These are phyloP conservation scores for Pugionium cornutum DNA, from an alignment of 345 rosid species.

Conservation along the genomic window DNA sequence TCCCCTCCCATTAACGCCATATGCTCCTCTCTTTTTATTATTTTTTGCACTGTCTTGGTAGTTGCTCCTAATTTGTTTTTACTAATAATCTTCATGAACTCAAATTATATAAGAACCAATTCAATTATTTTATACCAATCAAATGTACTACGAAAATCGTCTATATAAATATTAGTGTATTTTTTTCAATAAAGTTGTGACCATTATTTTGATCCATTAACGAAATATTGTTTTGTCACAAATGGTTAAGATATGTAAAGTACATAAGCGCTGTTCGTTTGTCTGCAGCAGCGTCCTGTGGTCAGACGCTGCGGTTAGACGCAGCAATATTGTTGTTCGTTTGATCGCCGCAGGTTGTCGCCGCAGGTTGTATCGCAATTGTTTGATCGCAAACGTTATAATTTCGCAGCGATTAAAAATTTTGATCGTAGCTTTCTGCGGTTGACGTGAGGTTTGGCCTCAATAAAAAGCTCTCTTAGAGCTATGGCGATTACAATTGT, in stretches of 20 bases:
- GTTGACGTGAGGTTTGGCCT: background rate
- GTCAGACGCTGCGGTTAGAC: too few species aligned
- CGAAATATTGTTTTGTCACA: too few species aligned
- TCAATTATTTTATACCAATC: background rate
- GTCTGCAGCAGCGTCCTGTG: too few species aligned
- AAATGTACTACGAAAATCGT: background rate
- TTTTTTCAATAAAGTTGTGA: background rate
- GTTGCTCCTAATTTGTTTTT: conserved; percentile 18
- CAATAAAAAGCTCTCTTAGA: background rate
- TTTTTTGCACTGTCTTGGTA: background rate
- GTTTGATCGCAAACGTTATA: too few species aligned
- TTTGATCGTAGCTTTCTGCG: too few species aligned
- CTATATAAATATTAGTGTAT: background rate
- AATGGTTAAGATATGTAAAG: too few species aligned
- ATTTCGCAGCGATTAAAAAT: too few species aligned
- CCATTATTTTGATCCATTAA: too few species aligned
- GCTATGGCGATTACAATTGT: background rate
- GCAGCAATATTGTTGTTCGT: too few species aligned
- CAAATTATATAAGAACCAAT: background rate
- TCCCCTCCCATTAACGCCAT: conserved; percentile 32
- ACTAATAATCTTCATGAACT: background rate
- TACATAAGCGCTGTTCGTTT: too few species aligned
- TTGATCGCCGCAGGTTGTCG: too few species aligned
- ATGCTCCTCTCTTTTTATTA: conserved; percentile 6
- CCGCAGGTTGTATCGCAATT: too few species aligned